Evolutionary conservation across 495 filamentous ascomycete genomes (phyloP), one percentile per base, ranked within the genome.

Genomic region (Xylaria sp.): DNA sequence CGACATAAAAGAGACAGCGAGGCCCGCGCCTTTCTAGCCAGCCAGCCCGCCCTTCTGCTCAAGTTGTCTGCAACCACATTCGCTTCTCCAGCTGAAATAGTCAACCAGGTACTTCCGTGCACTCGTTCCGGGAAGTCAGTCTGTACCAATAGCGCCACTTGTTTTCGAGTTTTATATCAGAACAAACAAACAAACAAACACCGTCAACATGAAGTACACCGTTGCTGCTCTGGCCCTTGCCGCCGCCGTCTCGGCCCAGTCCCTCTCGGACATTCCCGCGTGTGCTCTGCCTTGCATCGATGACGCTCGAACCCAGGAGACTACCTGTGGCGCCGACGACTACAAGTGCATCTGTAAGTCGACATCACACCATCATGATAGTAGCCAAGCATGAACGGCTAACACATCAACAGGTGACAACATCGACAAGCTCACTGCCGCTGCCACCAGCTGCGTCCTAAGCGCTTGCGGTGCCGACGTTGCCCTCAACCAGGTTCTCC

Each of bases 241-340:
- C 63, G 58, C 46, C 19, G 72, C 72, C 61, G 77, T 59, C 53
- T 73, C 78, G 41, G 80, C 82, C 67, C 81, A 84, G 78, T 71
- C 67, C 26, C 44, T 80, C 68, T 70, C 67, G 44, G 57, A 75
- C 62, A 77, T 85, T 68, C 83, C 83, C 53, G 15, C 59, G 21
- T 85, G 84, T 73, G 77, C 83, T 29, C 66, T 70, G 8, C 55
- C 71, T 31, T 84, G 82, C 75, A 82, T 86, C 69, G 67, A 73
- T 58, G 21, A 63, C 15, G 81, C 79, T 62, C 69, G 80, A 67
- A 67, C 44, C 46, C 67, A 50, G 29, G 55, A 71, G 35, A 82
- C 80, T 57, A 70, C 62, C 40, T 84, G 83, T 73, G 61, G 44
- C 15, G 46, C 48, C 15, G 71, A 68, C 62, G 83, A 85, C 74